A percentile compares a stretch with the other conserved stretches of the same genome.
phyloP scores from a whole-genome alignment of 805 yeast species.

The Saccharomyces mikatae region DNA sequence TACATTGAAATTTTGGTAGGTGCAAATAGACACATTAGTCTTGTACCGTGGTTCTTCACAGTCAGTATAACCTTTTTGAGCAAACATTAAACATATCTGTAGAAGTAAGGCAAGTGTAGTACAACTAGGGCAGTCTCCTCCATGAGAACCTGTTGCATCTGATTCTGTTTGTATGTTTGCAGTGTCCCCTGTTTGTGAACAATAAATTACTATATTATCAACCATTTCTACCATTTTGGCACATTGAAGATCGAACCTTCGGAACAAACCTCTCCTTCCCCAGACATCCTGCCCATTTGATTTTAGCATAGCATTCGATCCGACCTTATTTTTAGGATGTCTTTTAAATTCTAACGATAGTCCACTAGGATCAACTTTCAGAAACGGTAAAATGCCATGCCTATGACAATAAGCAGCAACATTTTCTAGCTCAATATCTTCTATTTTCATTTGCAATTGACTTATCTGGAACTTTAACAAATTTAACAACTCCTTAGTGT shows the following conservation, averaged over 20 bases:
- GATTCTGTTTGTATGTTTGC: not conserved
- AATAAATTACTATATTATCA: conserved; percentile 71
- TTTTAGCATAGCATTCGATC: conserved; percentile 39
- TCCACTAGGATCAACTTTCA: conserved; percentile 32
- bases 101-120: conserved; percentile 32
- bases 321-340: conserved; percentile 43
- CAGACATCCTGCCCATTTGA: conserved; percentile 1
- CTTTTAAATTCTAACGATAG: conserved; percentile 29
- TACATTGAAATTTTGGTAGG: conserved; percentile 3
- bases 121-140: conserved; percentile 20
- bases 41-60: not conserved
- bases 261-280: conserved; percentile 59
- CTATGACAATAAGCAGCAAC: conserved; percentile 16
- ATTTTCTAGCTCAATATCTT: conserved; percentile 23
- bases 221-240: conserved; percentile 62
- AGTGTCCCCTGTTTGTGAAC: conserved; percentile 39
- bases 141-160: not conserved
- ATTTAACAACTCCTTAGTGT: conserved; percentile 8
- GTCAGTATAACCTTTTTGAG: conserved; percentile 9
- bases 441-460: conserved; percentile 4
- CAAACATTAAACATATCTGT: conserved; percentile 36
- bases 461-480: not conserved
- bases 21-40: conserved; percentile 8
- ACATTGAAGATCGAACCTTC: conserved; percentile 82
- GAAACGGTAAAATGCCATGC: conserved; percentile 34